phyloP scores from a whole-genome alignment of 192 early-diverging fungal genomes.

The Gonapodya prolifera region DNA sequence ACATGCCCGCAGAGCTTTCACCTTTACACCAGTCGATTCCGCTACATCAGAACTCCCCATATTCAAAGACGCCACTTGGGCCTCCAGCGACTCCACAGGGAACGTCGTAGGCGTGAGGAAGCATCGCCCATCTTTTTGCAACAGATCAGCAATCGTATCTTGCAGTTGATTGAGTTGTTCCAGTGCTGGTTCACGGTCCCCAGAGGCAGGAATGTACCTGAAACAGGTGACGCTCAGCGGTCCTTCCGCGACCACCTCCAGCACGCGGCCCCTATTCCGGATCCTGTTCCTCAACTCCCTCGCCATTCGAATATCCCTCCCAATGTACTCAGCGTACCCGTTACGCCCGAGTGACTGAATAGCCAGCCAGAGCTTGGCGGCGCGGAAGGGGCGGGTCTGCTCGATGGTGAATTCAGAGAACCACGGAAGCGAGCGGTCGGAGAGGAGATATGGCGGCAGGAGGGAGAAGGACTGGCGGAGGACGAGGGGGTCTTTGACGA shows the following conservation, averaged over 20 bases:
- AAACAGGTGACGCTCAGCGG: neutral
- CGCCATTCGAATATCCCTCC: neutral
- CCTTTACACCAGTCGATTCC: no score
- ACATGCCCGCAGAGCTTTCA: neutral
- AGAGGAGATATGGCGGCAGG: neutral
- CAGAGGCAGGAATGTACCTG: neutral
- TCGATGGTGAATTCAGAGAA: neutral
- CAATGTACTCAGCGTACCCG: neutral
- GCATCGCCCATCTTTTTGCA: neutral
- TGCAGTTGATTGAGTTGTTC: neutral
- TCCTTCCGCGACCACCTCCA: neutral
- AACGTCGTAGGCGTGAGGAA: neutral
- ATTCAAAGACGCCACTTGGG: no score
- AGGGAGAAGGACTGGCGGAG: neutral
- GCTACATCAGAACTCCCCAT: no score
- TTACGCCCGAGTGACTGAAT: neutral
- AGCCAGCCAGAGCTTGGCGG: neutral
- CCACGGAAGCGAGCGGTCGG: neutral
- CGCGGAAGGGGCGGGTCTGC: neutral
- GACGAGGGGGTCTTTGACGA: neutral
- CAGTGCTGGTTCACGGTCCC: neutral
- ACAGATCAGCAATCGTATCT: neutral
- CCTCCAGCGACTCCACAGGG: no score
- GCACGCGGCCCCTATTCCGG: neutral
- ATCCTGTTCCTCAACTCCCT: no score